A percentile compares a stretch with the other conserved stretches of the same genome.
Conservation (phyloP, 441 rosid species). For the Flueggea neowawraea region DNA sequence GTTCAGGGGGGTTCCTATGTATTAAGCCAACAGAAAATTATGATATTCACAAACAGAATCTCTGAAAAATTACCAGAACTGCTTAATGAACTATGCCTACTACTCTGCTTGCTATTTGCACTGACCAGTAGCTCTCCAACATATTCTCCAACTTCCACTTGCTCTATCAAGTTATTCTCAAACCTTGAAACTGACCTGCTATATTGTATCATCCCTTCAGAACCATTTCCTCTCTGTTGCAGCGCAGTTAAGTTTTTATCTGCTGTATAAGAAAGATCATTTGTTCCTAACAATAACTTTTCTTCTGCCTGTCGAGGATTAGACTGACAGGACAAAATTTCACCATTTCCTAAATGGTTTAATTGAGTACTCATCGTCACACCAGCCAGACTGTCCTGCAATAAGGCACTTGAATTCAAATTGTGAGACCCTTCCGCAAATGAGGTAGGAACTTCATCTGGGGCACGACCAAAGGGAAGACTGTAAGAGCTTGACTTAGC, state of each 20-base stretch:
- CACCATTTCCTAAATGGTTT: conserved; percentile 10
- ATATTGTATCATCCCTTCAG: conserved; percentile 13
- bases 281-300: conserved; percentile 13
- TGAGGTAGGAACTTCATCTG: conserved; percentile 13
- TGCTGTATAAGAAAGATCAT: conserved; percentile 15
- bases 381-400: conserved; percentile 9
- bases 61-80: conserved; percentile 16
- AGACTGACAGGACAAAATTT: conserved; percentile 17
- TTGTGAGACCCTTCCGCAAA: conserved; percentile 15
- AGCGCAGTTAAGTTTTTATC: conserved; percentile 17
- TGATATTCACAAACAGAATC: not conserved
- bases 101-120: conserved; percentile 16
- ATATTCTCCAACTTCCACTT: conserved; percentile 11
- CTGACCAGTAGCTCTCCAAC: conserved; percentile 15
- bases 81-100: conserved; percentile 19
- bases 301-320: conserved; percentile 19
- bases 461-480: conserved; percentile 14
- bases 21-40: not conserved
- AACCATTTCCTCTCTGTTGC: conserved; percentile 20
- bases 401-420: conserved; percentile 12
- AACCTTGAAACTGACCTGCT: conserved; percentile 17
- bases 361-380: conserved; percentile 5
- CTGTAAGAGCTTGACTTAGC: conserved; percentile 15
- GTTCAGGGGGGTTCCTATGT: too few relatives aligned
- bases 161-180: conserved; percentile 22